Evolutionary conservation across 2,329 filamentous ascomycete genomes (phyloP), one percentile per base, ranked within the genome.

Genomic region (Claviceps cyperi): DNA sequence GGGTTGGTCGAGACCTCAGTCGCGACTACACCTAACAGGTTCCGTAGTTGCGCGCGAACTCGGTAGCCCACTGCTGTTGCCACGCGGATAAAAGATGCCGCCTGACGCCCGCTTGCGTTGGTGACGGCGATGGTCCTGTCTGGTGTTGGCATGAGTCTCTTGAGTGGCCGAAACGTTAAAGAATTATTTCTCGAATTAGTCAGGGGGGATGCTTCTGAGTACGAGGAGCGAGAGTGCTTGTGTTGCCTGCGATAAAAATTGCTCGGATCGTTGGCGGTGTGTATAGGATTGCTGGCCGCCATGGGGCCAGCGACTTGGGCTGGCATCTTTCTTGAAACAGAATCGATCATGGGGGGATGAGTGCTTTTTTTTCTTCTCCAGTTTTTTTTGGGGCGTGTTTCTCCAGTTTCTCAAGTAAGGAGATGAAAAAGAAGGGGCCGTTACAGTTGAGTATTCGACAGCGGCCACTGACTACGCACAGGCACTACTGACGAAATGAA

Each of bases 101-200:
- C 89, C 74, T 98, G 92, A 60, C 92, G 86, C 62, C 92, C 92
- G 65, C 88, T 91, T 64, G 88, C 88, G 70, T 97, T 97, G 71
- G 97, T 90, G 62, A 95, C 83, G 63, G 90, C 91, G 61, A 94
- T 88, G 50, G 86, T 92, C 71, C 90, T 92, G 63, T 78, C 75
- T 43, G 77, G 76, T 32, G 71, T 69, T 52, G 75, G 73, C 69
- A 77, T 79, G 57, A 75, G 68, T 57, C 77, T 72, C 64, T 80
- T 80, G 45, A 74, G 66, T 15, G 77, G 77, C 19, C 77, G 76
- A 57, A 79, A 79, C n/a, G 72, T 79, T 52, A 79, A 58, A 21
- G 77, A 80, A 57, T 78, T 80, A 57, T 79, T 80, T 56, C 77
- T 69, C 15, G 77, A 77, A 51, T 58, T 62, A 48, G 70, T 66